Percentiles rank a stretch among this genome's conserved stretches.
Evolutionary conservation across 148 eudicot species (phyloP).

Genomic region (Linanthus parryae): DNA sequence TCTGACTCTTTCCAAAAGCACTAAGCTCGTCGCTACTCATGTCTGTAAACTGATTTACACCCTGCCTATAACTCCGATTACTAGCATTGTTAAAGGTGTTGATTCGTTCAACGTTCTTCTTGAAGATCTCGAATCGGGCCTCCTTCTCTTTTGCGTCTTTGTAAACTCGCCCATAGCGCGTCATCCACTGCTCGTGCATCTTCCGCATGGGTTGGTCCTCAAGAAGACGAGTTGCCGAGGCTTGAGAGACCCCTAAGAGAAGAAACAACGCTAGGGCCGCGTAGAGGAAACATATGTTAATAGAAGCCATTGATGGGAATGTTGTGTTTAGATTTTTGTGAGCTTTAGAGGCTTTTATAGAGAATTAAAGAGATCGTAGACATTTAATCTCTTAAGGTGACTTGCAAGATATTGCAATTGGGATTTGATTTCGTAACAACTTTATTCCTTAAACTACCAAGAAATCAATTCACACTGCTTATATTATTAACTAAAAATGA

Average conservation of each 20-base stretch:
- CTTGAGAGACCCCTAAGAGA: constrained; percentile 10
- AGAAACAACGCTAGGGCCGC: constrained; percentile 8
- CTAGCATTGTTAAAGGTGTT: constrained; percentile 27
- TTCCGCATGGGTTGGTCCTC: constrained; percentile 27
- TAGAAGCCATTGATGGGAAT: no score
- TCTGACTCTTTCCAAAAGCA: constrained; percentile 33
- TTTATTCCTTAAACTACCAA: no score
- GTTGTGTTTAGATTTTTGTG: no score
- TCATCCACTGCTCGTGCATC: constrained; percentile 51
- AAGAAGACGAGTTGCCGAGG: constrained; percentile 25
- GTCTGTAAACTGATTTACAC: constrained; percentile 51
- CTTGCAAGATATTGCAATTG: no score
- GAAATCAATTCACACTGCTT: no score
- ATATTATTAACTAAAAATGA: no score
- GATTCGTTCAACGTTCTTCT: constrained; percentile 37
- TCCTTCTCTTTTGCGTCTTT: constrained; percentile 32
- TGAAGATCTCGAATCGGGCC: constrained; percentile 36
- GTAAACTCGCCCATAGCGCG: constrained; percentile 43
- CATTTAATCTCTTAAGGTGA: no score
- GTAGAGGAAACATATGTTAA: no score
- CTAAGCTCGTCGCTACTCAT: constrained; percentile 46
- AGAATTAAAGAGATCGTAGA: no score
- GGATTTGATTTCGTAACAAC: no score
- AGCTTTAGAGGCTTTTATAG: no score
- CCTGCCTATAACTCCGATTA: constrained; percentile 22